Base-by-base conservation (phyloP, 768 basidiomycete genomes). In the Favolaschia claudopus region DNA sequence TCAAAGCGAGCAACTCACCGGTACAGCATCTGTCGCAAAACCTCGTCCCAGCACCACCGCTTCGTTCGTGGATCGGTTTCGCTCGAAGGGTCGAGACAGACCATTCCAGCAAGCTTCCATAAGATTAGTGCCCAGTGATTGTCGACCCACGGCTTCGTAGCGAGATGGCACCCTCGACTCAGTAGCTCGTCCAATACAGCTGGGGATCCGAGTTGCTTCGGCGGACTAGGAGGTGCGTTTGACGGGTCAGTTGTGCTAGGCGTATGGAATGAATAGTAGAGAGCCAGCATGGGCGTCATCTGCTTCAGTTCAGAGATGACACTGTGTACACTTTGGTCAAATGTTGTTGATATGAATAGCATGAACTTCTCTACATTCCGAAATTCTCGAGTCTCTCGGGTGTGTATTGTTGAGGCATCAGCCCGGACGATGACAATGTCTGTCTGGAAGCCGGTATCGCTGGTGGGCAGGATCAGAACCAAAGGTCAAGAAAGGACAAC, bases 81-180 rank as follows among this genome's bases (percentile, higher is more conserved):
- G 36, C 79, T 76, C 24, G 80, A 71, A 5, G 95, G 95, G 56
- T 92, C 87, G 1, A 95, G 79, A 32, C 82, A 78, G 1, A 88
- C 89, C 83, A 94, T 86, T 13, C 92, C 91, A 4, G 95, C 93
- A 20, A 97, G 75, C 75, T 99, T 99, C 97, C 97, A 99, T 4
- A 99, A 80, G 28, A 99, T 86, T 40, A 95, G 75, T 10, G 77
- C 72, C 92, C 95, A 99, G 66, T 97, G 95, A 67, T 98, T 98
- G 47, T 91, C 85, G 1, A 97, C 88, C 97, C 97, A 99, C 22
- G 79, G 73, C 62, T 86, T 78, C 8, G 87, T 91, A 3, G 85
- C 91, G 22, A 93, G 80, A 2, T 67, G 70, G 61, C 93, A 95
- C 0, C 90, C 92, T 9, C 69, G 76, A 22, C 72, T 71, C 4